These are phyloP conservation scores for Lactarius vividus DNA, from an alignment of 768 basidiomycete species.

Conservation along the genomic window DNA sequence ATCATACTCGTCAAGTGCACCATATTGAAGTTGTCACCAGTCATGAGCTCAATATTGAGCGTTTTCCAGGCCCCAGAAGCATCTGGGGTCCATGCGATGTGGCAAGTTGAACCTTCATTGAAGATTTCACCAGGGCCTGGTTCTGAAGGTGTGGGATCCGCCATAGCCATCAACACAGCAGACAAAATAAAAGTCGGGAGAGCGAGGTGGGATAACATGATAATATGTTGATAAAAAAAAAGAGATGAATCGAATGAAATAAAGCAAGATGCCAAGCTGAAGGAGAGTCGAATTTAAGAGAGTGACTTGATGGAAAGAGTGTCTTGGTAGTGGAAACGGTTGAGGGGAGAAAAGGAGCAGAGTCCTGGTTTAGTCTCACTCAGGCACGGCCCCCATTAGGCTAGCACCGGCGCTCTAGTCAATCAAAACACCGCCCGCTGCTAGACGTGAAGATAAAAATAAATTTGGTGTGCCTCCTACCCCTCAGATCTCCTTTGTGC, in stretches of 20 bases:
- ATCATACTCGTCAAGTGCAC: conserved; percentile 58
- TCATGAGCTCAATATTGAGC: conserved; percentile 79
- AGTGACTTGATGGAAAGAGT: conserved; percentile 4
- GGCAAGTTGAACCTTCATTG: conserved; percentile 55
- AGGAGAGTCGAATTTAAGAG: conserved; percentile 12
- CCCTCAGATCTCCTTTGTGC: not conserved
- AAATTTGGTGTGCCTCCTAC: too few relatives aligned
- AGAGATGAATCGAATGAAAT: not conserved
- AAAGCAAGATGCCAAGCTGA: not conserved
- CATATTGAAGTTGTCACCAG: conserved; percentile 71
- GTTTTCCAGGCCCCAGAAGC: conserved; percentile 59
- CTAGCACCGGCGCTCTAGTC: too few relatives aligned
- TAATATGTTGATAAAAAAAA: not conserved
- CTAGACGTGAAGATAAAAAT: too few relatives aligned
- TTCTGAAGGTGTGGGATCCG: conserved; percentile 55
- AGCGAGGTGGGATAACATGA: conserved; percentile 20
- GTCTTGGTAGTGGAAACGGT: not conserved
- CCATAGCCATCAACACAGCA: conserved; percentile 37
- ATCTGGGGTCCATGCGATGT: conserved; percentile 59
- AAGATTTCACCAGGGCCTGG: conserved; percentile 61
- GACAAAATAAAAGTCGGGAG: conserved; percentile 25
- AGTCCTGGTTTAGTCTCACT: not conserved
- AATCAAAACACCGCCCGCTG: too few relatives aligned
- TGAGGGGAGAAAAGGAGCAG: not conserved
- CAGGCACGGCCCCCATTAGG: not conserved